Evolutionary conservation across 805 yeast species (phyloP).

Genomic region (Yarrowia sp.): DNA sequence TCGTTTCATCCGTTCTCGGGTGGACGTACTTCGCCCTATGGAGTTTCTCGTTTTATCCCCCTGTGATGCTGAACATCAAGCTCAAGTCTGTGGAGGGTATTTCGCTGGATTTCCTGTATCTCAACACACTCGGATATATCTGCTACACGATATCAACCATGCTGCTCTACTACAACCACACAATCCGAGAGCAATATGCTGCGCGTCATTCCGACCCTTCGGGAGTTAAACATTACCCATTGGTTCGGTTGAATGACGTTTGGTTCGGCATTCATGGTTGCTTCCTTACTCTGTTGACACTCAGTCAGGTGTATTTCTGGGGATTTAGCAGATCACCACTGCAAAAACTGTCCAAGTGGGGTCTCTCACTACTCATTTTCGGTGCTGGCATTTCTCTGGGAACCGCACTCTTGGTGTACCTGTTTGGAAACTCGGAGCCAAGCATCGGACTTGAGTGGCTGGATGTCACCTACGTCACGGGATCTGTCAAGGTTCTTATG

Average conservation of each 20-base stretch:
- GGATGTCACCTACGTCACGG: conserved; percentile 44
- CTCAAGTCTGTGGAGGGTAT: conserved; percentile 42
- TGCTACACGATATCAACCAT: conserved; percentile 38
- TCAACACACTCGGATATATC: conserved; percentile 41
- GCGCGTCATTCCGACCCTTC: conserved; percentile 32
- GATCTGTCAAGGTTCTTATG: conserved; percentile 47
- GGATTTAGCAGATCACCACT: conserved; percentile 39
- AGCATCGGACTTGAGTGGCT: conserved; percentile 33
- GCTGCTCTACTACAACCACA: conserved; percentile 38
- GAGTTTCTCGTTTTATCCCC: conserved; percentile 44
- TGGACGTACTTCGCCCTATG: conserved; percentile 30
- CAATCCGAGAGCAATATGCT: conserved; percentile 41
- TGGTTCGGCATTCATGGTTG: conserved; percentile 48
- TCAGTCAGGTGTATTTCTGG: conserved; percentile 43
- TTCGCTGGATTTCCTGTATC: conserved; percentile 40
- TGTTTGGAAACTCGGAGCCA: background rate
- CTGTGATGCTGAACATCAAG: conserved; percentile 37
- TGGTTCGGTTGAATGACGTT: conserved; percentile 46
- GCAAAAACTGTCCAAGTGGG: conserved; percentile 35
- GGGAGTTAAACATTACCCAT: conserved; percentile 37
- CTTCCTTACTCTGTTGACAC: conserved; percentile 39
- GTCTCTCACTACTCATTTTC: conserved; percentile 33
- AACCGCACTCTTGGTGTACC: conserved; percentile 33
- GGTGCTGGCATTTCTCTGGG: conserved; percentile 31
- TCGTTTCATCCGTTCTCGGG: conserved; percentile 6